Evolutionary conservation across 108 stramenopile species (phyloP), one percentile per base, ranked within the genome.

Genomic region (Skeletonema tropicum): DNA sequence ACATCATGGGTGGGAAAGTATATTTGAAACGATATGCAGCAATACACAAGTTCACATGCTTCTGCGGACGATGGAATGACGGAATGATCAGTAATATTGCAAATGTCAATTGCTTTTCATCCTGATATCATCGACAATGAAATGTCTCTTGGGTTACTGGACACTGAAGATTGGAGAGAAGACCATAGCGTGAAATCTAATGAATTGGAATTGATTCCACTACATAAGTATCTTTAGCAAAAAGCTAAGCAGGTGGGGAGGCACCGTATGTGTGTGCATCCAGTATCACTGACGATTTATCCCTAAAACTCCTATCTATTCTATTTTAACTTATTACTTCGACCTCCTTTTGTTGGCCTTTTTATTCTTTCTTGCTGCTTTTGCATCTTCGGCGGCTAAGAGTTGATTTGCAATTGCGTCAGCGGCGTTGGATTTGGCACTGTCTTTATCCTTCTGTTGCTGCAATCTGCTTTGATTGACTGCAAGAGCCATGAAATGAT

Each of bases 351-450:
- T 88, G 32, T 81, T 85, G 67, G 83, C 86, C 61, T 90, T 89
- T 66, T 87, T 85, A 58, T 73, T 86, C 61, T 63, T 31, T 48
- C 81, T 88, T 17, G 75, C 83, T 21, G 75, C 77, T 57, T 64
- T 86, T 39, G 81, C 85, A 15, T 73, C 88, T 70, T 92, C 93
- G 30, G 85, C 90, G 14, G 90, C 91, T 55, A 79, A 80, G 10
- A 93, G 84, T 48, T 89, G 75, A 30, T 75, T 73, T 32, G 92
- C 94, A 31, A 93, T 84, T 0, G 87, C 90, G 48, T 90, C 83
- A 17, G 92, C 94, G 11, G 80, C 87, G 10, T 68, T 85, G 63
- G 87, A 89, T 59, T 88, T 80, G 12, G 79, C 33, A 10, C 64
- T 69, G 26, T 83, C 76, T 64, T 87, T 85, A 29, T 88, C 71